Evolutionary conservation across 495 filamentous ascomycete genomes (phyloP).

Genomic region (Penicillium angulare): DNA sequence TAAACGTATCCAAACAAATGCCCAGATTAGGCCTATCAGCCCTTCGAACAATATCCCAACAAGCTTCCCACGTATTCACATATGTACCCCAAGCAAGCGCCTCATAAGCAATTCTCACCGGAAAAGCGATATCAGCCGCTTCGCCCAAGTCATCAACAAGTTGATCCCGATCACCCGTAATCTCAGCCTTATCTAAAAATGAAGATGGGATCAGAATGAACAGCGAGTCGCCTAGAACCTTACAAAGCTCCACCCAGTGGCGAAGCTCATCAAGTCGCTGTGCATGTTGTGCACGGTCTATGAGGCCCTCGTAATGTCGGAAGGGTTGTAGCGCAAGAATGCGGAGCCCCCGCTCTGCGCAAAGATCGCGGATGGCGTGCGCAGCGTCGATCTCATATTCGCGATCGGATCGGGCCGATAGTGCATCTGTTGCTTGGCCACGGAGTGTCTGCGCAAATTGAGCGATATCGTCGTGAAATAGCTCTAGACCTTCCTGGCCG

Average conservation of each 20-base stretch:
- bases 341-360: constrained; percentile 49
- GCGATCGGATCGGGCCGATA: constrained; percentile 13
- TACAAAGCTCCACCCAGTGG: constrained; percentile 62
- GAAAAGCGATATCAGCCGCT: constrained; percentile 59
- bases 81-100: constrained; percentile 68
- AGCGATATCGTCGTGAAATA: constrained; percentile 30
- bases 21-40: constrained; percentile 70
- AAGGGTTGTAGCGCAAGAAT: constrained; percentile 72
- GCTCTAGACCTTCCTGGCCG: constrained; percentile 23
- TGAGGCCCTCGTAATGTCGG: constrained; percentile 68
- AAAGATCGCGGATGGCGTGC: constrained; percentile 50
- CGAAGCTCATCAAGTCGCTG: constrained; percentile 53
- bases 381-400: constrained; percentile 49
- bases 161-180: constrained; percentile 51
- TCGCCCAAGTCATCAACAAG: constrained; percentile 59
- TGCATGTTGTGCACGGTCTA: constrained; percentile 54
- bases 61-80: constrained; percentile 66
- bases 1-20: constrained; percentile 72
- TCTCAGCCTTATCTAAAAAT: constrained; percentile 53
- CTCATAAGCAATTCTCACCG: constrained; percentile 66
- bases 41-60: constrained; percentile 60
- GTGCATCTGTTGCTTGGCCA: neutral
- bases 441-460: constrained; percentile 20
- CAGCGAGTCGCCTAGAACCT: constrained; percentile 54
- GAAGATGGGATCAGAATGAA: constrained; percentile 67